Evolutionary conservation across 257 asterid species (phyloP).

Genomic region (Fraxinus cuspidata): DNA sequence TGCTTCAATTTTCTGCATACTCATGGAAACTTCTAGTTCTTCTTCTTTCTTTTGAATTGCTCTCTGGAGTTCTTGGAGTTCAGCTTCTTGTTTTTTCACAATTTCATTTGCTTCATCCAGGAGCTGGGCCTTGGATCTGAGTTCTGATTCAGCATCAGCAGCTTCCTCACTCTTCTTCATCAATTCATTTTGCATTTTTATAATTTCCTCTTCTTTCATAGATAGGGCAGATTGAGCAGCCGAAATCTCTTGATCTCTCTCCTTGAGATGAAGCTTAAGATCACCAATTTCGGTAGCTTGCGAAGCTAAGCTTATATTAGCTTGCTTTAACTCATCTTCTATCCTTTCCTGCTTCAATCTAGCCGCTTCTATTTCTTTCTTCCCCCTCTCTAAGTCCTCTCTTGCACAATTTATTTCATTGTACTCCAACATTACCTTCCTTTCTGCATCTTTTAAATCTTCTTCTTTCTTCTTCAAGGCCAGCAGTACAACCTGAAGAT

Average conservation of each 20-base stretch:
- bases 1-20: constrained; percentile 46
- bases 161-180: constrained; percentile 60
- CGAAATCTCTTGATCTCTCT: constrained; percentile 59
- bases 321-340: constrained; percentile 66
- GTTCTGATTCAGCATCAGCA: constrained; percentile 53
- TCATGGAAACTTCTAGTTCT: constrained; percentile 43
- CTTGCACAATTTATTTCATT: constrained; percentile 49
- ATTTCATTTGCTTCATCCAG: constrained; percentile 64
- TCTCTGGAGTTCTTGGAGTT: constrained; percentile 57
- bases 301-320: constrained; percentile 61
- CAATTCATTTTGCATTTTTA: constrained; percentile 53
- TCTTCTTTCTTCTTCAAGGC: constrained; percentile 84
- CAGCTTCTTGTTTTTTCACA: constrained; percentile 66
- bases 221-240: constrained; percentile 47
- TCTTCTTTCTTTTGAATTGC: constrained; percentile 63
- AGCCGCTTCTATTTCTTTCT: constrained; percentile 53
- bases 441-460: constrained; percentile 73
- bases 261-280: constrained; percentile 54
- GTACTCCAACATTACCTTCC: constrained; percentile 49
- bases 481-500: constrained; percentile 60
- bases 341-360: constrained; percentile 56
- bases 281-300: constrained; percentile 63
- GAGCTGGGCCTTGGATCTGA: constrained; percentile 57
- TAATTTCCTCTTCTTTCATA: constrained; percentile 60
- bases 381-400: constrained; percentile 57